Evolutionary conservation across 2,329 filamentous ascomycete genomes (phyloP).

Genomic region (Colletotrichum sp.): DNA sequence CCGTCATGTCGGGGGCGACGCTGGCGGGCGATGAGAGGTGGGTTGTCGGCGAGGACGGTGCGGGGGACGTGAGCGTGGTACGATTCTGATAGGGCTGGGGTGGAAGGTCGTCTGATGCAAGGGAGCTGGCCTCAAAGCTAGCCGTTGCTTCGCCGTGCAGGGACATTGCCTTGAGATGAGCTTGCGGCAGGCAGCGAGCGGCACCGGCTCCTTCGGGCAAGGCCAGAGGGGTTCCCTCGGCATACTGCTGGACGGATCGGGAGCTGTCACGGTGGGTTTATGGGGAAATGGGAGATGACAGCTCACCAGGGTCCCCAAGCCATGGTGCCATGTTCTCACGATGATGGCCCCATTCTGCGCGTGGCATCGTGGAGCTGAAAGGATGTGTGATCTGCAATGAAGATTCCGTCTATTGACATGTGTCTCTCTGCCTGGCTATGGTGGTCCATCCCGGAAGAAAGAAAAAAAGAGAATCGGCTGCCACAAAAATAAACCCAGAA

Average conservation of each 20-base stretch:
- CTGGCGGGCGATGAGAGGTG: conserved; percentile 66
- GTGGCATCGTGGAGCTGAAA: background rate
- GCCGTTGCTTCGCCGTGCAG: background rate
- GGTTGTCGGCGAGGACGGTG: conserved; percentile 62
- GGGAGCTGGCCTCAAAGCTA: background rate
- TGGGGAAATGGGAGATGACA: background rate
- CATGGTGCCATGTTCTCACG: conserved; percentile 11
- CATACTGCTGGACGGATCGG: background rate
- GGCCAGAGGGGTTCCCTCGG: background rate
- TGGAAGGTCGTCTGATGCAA: background rate
- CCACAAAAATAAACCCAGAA: background rate
- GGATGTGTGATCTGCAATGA: background rate
- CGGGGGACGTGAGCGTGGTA: conserved; percentile 56
- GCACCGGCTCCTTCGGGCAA: background rate
- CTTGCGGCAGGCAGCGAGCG: background rate
- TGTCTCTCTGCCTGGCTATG: conserved; percentile 3
- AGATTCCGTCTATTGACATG: conserved; percentile 12
- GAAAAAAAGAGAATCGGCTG: background rate
- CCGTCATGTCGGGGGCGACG: conserved; percentile 56
- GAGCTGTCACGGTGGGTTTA: background rate
- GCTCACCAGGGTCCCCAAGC: background rate
- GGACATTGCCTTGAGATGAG: background rate
- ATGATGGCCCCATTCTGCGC: background rate
- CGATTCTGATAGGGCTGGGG: conserved; percentile 45
- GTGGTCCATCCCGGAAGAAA: background rate